Evolutionary conservation across 441 rosid species (phyloP), one percentile per base, ranked within the genome.

Genomic region (Jatropha podagrica): DNA sequence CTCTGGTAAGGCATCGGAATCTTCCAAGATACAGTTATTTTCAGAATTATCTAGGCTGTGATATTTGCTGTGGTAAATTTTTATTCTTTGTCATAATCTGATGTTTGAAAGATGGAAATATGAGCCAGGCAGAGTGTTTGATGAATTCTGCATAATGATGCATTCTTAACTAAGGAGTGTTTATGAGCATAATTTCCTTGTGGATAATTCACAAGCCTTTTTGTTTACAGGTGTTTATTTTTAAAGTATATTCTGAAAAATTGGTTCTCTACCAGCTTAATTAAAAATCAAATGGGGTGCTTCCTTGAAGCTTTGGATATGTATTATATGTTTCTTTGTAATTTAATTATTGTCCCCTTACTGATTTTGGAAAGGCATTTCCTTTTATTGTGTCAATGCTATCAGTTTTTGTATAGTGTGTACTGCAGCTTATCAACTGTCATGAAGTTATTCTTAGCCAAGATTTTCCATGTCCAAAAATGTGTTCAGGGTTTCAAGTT

Each of bases 1-100:
- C n/a, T 85, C 87, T 40, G 98, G 97, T 92, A 85, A 71, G 84
- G 49, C 70, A 64, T 27, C 72, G 88, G 87, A 90, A 76, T 79
- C 68, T 48, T 83, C 81, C 90, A 83, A 26, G 5, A 60, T 61
- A 54, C 52, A 2, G 41, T 54, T n/a, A 17, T 52, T 61, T 60
- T 13, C n/a, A 37, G 7, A 46, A 44, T 12, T 44, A 74, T 65
- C 14, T 20, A 17, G 18, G n/a, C 62, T 52, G 3, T 13, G 5
- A 20, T 72, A n/a, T 27, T n/a, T 60, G 42, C 68, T 27, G 32
- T 9, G 51, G 15, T 44, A 8, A 11, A 4, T 11, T 52, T 26
- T n/a, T 61, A 11, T 48, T 46, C 32, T 32, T 26, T 38, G 17
- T 8, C 7, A 26, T 32, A 17, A 26, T 62, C 11, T 73, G 17